Base-by-base conservation (phyloP, 1,284 basidiomycete species). In the Ustilago vetiveriae region DNA sequence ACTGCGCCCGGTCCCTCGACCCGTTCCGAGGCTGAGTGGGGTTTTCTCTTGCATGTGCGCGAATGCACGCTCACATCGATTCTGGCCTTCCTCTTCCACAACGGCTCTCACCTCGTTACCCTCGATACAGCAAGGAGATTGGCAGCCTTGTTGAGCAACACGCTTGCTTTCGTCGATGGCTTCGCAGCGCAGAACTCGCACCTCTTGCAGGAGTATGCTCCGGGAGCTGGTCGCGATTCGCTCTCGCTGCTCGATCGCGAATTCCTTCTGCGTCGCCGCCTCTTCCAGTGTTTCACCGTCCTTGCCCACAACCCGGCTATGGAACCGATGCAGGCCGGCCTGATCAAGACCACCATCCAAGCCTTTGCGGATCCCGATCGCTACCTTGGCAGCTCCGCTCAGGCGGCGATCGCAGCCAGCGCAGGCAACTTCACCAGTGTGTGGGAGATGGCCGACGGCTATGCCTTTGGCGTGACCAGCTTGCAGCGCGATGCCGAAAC, bases 51-150 rank as follows among this genome's bases (percentile, higher is more conserved):
- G 6, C 90, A 92, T 65, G 91, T 98, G 7, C 87, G 95, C 24
- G 94, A 97, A 82, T 90, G 89, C 74, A 92, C 95, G 0, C 85
- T 98, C 16, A 89, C 91, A 2, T 92, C 94, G 2, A 90, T 98
- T 32, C 85, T 92, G 32, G 90, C 89, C 72, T 98, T 98, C 84
- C 84, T 98, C 45, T 85, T 88, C 48, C 90, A 94, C 60, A 77
- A 76, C 36, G 83, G 86, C 1, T 84, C 86, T 0, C 85, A 87
- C 1, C 85, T 98, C 14, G 89, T 97, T 58, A 95, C 91, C 10
- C 88, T 95, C 6, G 96, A 98, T 75, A 91, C 95, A 11, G 90
- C 92, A 1, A 87, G 94, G 19, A 88, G 94, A 4, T 87, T 98
- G 33, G 88, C 92, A 1, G 90, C 91, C 0, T 84, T 98, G 26